A percentile compares a stretch with the other conserved stretches of the same genome.
These are phyloP conservation scores for Talaromyces albobiverticillius DNA, from an alignment of 2,329 filamentous ascomycete species.

Conservation along the genomic window DNA sequence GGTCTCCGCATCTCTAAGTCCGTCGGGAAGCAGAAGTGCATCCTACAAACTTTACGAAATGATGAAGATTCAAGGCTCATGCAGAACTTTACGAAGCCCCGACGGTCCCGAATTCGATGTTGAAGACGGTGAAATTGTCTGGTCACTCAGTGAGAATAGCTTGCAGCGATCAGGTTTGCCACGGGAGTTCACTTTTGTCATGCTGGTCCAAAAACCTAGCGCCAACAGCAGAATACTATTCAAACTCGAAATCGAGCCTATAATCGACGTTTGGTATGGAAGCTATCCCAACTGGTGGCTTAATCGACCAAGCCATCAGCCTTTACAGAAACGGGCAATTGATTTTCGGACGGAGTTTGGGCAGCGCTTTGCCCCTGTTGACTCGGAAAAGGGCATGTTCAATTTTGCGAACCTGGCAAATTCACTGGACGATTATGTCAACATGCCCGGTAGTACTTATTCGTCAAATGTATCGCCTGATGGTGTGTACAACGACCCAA, in stretches of 20 bases:
- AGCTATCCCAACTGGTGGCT: constrained; percentile 41
- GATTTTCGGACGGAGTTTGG: constrained; percentile 44
- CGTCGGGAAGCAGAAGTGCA: constrained; percentile 39
- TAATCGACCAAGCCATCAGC: constrained; percentile 34
- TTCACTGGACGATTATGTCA: constrained; percentile 45
- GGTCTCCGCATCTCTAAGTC: constrained; percentile 40
- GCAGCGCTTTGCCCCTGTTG: constrained; percentile 41
- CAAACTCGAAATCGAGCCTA: constrained; percentile 43
- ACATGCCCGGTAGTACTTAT: constrained; percentile 44
- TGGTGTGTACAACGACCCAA: constrained; percentile 16
- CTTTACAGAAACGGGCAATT: constrained; percentile 33
- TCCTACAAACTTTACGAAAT: constrained; percentile 48
- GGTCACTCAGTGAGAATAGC: constrained; percentile 50
- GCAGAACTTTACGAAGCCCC: constrained; percentile 38
- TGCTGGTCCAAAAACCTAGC: constrained; percentile 46
- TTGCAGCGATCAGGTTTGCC: constrained; percentile 50
- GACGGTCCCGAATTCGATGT: constrained; percentile 36
- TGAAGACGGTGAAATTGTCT: constrained; percentile 47
- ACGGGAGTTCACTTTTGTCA: constrained; percentile 51
- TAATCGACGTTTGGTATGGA: constrained; percentile 40
- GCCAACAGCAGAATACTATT: constrained; percentile 38
- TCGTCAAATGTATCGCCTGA: constrained; percentile 23
- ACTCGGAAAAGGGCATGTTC: constrained; percentile 37
- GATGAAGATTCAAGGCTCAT: constrained; percentile 50
- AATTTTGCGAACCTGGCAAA: constrained; percentile 45